These are phyloP conservation scores for Gaillardinia entomophila DNA, from an alignment of 805 yeast species.

Conservation along the genomic window DNA sequence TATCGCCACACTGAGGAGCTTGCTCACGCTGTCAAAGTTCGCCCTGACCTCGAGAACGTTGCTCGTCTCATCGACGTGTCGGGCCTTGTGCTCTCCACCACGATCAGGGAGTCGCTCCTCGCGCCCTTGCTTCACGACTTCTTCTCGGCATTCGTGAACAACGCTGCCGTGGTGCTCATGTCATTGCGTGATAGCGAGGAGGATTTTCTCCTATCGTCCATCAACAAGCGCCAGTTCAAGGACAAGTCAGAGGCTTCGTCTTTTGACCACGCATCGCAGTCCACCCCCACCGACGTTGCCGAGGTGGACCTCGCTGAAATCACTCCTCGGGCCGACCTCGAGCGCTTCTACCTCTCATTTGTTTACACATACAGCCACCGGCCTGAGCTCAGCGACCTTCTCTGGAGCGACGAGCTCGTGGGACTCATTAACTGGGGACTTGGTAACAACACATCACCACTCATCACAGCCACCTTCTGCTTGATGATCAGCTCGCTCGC, in stretches of 20 bases:
- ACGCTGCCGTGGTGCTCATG: slow-evolving; percentile 62
- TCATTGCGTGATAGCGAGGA: slow-evolving; percentile 70
- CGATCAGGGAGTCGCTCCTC: slow-evolving; percentile 22
- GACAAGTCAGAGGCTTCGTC: slow-evolving; percentile 4
- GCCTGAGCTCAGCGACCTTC: slow-evolving; percentile 48
- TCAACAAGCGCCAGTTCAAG: slow-evolving; percentile 37
- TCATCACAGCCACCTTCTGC: slow-evolving; percentile 78
- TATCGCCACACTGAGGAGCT: slow-evolving; percentile 40
- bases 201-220: slow-evolving; percentile 54
- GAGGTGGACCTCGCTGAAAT: slow-evolving; percentile 52
- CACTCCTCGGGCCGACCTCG: slow-evolving; percentile 76
- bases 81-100: slow-evolving; percentile 11
- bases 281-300: slow-evolving; percentile 1
- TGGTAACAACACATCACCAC: slow-evolving; percentile 64
- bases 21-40: slow-evolving; percentile 18
- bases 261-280: slow-evolving; percentile 1
- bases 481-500: slow-evolving; percentile 74
- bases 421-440: slow-evolving; percentile 91
- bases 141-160: slow-evolving; percentile 50
- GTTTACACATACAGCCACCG: slow-evolving; percentile 64
- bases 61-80: slow-evolving; percentile 22
- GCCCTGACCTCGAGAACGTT: slow-evolving; percentile 23
- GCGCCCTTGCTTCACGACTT: slow-evolving; percentile 44
- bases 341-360: slow-evolving; percentile 74
- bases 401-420: slow-evolving; percentile 57